phyloP scores from a whole-genome alignment of 768 basidiomycete genomes.

The Tulasnella sp. region DNA sequence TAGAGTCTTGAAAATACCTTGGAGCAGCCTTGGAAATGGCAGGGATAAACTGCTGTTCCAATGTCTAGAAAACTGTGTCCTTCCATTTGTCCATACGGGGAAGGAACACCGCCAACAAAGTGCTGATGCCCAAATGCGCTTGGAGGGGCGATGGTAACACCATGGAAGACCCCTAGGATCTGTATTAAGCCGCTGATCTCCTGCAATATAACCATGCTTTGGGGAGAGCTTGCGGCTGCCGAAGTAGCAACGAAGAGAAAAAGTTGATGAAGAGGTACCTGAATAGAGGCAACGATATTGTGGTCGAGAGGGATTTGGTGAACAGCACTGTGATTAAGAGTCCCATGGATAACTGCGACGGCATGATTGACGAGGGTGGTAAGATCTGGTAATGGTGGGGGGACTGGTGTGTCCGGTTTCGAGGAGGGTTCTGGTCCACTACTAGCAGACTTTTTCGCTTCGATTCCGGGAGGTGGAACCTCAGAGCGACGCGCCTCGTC shows the following conservation, averaged over 20 bases:
- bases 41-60: constrained; percentile 63
- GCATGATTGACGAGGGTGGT: constrained; percentile 5
- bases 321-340: neutral
- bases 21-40: constrained; percentile 47
- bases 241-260: constrained; percentile 70
- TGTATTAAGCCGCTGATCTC: constrained; percentile 74
- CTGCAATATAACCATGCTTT: constrained; percentile 42
- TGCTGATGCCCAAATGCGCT: no score
- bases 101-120: constrained; percentile 25
- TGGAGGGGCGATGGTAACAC: constrained; percentile 47
- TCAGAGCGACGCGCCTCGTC: neutral
- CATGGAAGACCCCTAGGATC: constrained; percentile 66
- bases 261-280: constrained; percentile 57
- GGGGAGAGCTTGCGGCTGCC: constrained; percentile 36
- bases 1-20: constrained; percentile 61
- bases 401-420: neutral
- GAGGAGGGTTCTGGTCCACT: neutral
- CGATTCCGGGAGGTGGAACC: neutral
- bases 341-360: constrained; percentile 8
- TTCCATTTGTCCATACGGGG: no score
- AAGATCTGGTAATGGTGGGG: neutral
- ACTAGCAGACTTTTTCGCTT: neutral
- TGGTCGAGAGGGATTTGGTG: constrained; percentile 35
- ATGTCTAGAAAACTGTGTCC: constrained; percentile 33
- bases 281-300: constrained; percentile 52